Evolutionary conservation across 2,329 filamentous ascomycete species (phyloP), one percentile per base, ranked within the genome.

Genomic region (Claviceps purpurea): DNA sequence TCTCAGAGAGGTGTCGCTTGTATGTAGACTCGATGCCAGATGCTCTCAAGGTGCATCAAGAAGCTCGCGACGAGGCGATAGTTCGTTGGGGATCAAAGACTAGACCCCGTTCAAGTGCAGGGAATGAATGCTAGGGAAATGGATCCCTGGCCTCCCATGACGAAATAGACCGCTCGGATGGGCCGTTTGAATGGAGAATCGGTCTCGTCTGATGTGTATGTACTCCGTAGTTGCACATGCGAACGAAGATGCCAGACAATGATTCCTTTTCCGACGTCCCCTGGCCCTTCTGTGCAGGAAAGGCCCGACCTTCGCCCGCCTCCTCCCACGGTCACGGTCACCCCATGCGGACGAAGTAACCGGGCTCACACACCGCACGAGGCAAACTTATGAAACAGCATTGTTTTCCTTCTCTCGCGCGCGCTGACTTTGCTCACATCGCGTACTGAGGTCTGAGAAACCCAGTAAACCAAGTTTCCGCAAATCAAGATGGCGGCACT

Each of bases 401-500:
- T 39, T 50, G 16, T 37, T 6, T 39, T n/a, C 47, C 16, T 6
- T 41, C 38, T 20, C 20, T 42, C 24, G 11, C 14, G 7, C 18
- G 14, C 24, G 24, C 24, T n/a, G 43, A 1, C 16, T 38, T 47
- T 47, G 30, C 45, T 43, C 11, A 30, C 41, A 16, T 43, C 10
- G 13, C 18, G 41, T 43, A 45, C 43, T 10, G 16, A 46, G 24
- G 30, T 24, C 5, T 49, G 8, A 30, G 5, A 30, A n/a, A 24
- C 7, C 5, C 7, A 10, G n/a, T 50, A 7, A 30, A 34, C 4
- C 42, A 46, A 38, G 26, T n/a, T 37, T 39, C 24, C 26, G 38
- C 38, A 20, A 26, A 52, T 24, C 43, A 43, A 22, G 26, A 60
- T 60, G 59, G 52, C 54, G 20, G 41, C 54, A 55, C 39, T 59